Evolutionary conservation across 192 early-diverging fungal genomes (phyloP).

Genomic region (Coemansia sp.): DNA sequence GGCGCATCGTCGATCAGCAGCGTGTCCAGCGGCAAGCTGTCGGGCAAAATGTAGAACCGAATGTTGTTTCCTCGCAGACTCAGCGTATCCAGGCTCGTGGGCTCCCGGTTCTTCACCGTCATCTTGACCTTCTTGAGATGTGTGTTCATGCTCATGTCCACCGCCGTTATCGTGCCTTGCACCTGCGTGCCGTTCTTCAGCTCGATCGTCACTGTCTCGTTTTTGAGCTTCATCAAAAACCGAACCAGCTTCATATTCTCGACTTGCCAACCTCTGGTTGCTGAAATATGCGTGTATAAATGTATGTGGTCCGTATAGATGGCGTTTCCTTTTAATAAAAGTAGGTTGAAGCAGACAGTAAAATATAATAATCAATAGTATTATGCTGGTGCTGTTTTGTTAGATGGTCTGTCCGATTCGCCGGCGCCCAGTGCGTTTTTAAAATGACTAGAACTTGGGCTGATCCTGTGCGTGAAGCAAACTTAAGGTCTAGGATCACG

Average conservation of each 20-base stretch:
- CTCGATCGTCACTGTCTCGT: conserved; percentile 98
- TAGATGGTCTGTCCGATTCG: neutral
- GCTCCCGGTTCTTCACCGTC: conserved; percentile 93
- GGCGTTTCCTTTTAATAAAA: too few relatives aligned
- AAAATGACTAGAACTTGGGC: neutral
- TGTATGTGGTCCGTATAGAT: neutral
- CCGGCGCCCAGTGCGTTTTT: too few relatives aligned
- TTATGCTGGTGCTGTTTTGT: too few relatives aligned
- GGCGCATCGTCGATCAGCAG: conserved; percentile 93
- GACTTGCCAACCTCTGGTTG: neutral
- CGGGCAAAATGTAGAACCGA: conserved; percentile 93
- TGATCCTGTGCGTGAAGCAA: neutral
- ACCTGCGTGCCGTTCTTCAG: conserved; percentile 98
- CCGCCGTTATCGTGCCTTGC: conserved; percentile 90
- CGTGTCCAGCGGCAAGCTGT: conserved; percentile 92
- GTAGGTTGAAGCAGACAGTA: too few relatives aligned
- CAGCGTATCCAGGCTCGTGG: conserved; percentile 84
- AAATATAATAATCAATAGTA: too few relatives aligned
- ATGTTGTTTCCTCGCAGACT: conserved; percentile 95
- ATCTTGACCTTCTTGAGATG: conserved; percentile 98
- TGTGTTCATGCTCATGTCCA: conserved; percentile 99
- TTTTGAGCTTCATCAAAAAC: conserved; percentile 97
- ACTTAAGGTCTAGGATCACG: conserved; percentile 14
- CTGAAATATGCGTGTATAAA: neutral
- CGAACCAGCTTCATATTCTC: conserved; percentile 55